Conservation (phyloP, 2,329 filamentous ascomycete genomes). For the Didymella lethalis region DNA sequence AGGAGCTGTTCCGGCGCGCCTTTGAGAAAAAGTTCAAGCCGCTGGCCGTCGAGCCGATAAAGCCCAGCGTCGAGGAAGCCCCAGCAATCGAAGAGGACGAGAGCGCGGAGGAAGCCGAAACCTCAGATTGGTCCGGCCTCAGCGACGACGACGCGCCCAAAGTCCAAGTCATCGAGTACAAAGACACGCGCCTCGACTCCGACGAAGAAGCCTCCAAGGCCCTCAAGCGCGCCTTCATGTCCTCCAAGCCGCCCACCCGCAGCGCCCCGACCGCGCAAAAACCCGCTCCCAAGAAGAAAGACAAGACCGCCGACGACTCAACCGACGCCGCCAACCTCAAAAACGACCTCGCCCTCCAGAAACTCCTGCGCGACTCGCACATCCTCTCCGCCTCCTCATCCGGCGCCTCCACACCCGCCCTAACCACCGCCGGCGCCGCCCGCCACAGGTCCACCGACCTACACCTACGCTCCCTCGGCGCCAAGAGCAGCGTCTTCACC, state of each 20-base stretch:
- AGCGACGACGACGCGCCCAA: constrained; percentile 54
- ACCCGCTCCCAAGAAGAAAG: constrained; percentile 29
- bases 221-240: constrained; percentile 81
- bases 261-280: constrained; percentile 35
- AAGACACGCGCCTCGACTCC: constrained; percentile 23
- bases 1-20: constrained; percentile 80
- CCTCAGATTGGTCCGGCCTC: constrained; percentile 70
- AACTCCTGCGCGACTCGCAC: constrained; percentile 89
- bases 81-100: constrained; percentile 42
- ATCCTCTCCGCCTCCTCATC: constrained; percentile 71
- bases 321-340: constrained; percentile 74
- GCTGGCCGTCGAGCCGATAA: constrained; percentile 57
- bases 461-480: constrained; percentile 80
- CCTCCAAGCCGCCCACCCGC: constrained; percentile 59
- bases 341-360: constrained; percentile 91
- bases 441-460: constrained; percentile 84
- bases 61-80: constrained; percentile 34
- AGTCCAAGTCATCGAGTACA: constrained; percentile 55
- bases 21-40: constrained; percentile 91
- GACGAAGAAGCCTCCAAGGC: constrained; percentile 56
- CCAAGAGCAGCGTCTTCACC: constrained; percentile 75
- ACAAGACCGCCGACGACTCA: constrained; percentile 56
- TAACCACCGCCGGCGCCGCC: constrained; percentile 68
- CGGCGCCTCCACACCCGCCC: constrained; percentile 49
- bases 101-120: constrained; percentile 52